A percentile compares a stretch with the other conserved stretches of the same genome.
phyloP scores from a whole-genome alignment of 306 rosid genomes.

The Inga laurina region DNA sequence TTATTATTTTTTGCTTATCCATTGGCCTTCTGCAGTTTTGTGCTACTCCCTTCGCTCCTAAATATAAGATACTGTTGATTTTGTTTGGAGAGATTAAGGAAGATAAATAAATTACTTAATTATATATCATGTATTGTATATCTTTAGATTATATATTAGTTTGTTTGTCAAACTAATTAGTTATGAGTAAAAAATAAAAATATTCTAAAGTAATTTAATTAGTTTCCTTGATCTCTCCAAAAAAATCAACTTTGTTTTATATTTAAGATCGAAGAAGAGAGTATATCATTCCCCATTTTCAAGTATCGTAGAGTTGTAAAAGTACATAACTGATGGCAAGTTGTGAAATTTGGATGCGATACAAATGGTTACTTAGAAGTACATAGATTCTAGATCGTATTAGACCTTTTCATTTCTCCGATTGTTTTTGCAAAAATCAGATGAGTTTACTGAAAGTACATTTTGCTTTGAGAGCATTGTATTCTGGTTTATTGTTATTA shows the following conservation, averaged over 20 bases:
- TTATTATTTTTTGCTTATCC: constrained; percentile 15
- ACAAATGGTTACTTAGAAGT: constrained; percentile 6
- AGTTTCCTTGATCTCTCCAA: too few relatives aligned
- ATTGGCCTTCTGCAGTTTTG: constrained; percentile 15
- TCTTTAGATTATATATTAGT: too few relatives aligned
- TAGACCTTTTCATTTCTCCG: not conserved
- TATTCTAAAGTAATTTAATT: too few relatives aligned
- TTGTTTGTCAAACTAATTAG: too few relatives aligned
- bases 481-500: not conserved
- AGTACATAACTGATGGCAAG: not conserved
- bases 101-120: too few relatives aligned
- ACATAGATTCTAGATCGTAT: constrained; percentile 1
- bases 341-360: constrained; percentile 12
- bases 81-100: too few relatives aligned
- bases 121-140: too few relatives aligned
- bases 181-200: too few relatives aligned
- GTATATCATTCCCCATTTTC: not conserved
- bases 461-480: not conserved
- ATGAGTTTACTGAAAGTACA: not conserved
- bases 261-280: too few relatives aligned
- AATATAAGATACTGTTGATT: too few relatives aligned
- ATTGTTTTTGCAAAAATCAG: not conserved
- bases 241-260: too few relatives aligned
- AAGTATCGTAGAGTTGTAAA: not conserved
- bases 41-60: too few relatives aligned